phyloP scores from a whole-genome alignment of 208 protist species.

The Acanthamoeba royreba region DNA sequence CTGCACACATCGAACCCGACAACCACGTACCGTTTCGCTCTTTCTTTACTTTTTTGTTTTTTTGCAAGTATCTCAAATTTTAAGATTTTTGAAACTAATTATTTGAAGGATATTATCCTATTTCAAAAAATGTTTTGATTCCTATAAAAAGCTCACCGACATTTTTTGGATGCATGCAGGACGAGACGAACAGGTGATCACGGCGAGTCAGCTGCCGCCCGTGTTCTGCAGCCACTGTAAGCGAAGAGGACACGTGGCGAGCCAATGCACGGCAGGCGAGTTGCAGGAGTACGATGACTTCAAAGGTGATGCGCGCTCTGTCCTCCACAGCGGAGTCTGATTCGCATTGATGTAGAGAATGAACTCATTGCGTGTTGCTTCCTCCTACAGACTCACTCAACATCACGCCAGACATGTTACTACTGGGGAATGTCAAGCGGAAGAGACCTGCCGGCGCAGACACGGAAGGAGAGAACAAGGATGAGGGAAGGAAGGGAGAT shows the following conservation, averaged over 20 bases:
- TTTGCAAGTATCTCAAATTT: neutral
- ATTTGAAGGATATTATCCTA: neutral
- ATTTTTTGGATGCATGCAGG: no score
- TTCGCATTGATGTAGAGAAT: neutral
- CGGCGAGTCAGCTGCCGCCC: neutral
- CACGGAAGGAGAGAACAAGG: neutral
- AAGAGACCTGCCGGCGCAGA: neutral
- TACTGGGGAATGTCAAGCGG: neutral
- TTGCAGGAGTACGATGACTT: neutral
- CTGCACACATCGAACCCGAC: neutral
- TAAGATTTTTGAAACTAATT: neutral
- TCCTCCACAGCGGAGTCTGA: neutral
- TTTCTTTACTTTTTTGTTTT: neutral
- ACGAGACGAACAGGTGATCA: neutral
- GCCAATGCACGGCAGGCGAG: neutral
- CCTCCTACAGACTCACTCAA: neutral
- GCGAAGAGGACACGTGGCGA: neutral
- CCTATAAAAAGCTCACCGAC: no score
- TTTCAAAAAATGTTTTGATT: no score
- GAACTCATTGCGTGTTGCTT: neutral
- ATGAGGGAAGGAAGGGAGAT: neutral
- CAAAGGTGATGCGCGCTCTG: neutral
- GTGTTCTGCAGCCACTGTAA: neutral
- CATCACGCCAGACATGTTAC: neutral
- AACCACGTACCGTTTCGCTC: neutral